phyloP scores from a whole-genome alignment of 2,329 filamentous ascomycete genomes.

The Hypoxylon sp. region DNA sequence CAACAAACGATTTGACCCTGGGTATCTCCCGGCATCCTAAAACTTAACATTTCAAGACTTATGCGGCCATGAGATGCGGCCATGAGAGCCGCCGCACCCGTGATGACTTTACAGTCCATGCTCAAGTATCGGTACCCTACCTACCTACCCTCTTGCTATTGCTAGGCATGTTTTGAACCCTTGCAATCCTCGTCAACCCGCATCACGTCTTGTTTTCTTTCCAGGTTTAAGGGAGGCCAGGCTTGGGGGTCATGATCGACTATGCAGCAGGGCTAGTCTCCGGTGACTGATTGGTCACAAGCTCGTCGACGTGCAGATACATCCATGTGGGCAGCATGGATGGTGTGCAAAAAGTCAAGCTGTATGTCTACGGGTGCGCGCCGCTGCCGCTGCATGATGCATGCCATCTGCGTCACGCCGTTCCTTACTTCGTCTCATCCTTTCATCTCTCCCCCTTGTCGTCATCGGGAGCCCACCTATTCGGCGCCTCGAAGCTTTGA shows the following conservation, averaged over 20 bases:
- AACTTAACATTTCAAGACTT: constrained; percentile 7
- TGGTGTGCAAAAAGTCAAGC: constrained; percentile 29
- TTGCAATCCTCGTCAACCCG: constrained; percentile 5
- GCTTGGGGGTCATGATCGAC: constrained; percentile 37
- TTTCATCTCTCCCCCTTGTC: constrained; percentile 7
- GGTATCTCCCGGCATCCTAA: constrained; percentile 28
- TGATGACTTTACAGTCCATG: constrained; percentile 20
- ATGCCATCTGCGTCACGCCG: constrained; percentile 45
- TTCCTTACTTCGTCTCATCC: constrained; percentile 32
- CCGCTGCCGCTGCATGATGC: constrained; percentile 47
- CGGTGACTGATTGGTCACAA: constrained; percentile 44
- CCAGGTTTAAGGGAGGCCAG: constrained; percentile 9
- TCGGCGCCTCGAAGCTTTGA: constrained; percentile 11
- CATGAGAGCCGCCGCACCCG: constrained; percentile 33
- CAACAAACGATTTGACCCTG: constrained; percentile 24
- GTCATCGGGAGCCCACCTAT: constrained; percentile 25
- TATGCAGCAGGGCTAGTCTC: constrained; percentile 36
- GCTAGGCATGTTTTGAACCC: background rate
- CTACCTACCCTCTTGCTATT: constrained; percentile 1
- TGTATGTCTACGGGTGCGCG: constrained; percentile 45
- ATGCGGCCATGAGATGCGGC: constrained; percentile 22
- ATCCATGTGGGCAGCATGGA: constrained; percentile 46
- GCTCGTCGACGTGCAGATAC: constrained; percentile 32
- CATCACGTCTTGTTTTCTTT: constrained; percentile 24
- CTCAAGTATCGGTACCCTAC: background rate